A percentile compares a stretch with the other conserved stretches of the same genome.
phyloP scores from a whole-genome alignment of 2,329 filamentous ascomycete species.

The Xylaria sp. region DNA sequence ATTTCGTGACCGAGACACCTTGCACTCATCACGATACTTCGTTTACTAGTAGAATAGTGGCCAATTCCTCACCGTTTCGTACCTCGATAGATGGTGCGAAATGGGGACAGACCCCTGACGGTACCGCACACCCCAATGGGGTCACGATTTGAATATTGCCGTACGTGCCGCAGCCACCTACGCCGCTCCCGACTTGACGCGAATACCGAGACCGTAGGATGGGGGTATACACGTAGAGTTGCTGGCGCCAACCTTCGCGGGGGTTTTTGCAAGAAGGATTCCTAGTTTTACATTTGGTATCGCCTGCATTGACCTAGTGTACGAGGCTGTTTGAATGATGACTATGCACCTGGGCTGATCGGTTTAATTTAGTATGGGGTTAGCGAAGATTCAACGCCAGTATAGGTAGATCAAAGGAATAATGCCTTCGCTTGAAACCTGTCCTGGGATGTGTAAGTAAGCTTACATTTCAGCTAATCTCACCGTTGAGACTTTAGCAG shows the following conservation, averaged over 20 bases:
- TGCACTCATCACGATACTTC: conserved; percentile 2
- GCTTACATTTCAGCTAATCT: conserved; percentile 24
- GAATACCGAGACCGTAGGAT: conserved; percentile 12
- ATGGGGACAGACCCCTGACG: conserved; percentile 15
- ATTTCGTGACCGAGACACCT: conserved; percentile 2
- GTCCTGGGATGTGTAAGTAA: conserved; percentile 20
- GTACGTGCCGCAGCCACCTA: conserved; percentile 29
- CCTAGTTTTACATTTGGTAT: neutral
- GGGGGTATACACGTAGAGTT: neutral
- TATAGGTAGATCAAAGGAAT: neutral
- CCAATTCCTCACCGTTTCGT: conserved; percentile 9
- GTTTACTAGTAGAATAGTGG: neutral
- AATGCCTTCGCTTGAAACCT: conserved; percentile 11
- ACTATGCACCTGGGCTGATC: neutral
- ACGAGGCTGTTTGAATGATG: neutral
- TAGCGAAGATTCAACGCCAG: neutral
- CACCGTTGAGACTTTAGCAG: neutral
- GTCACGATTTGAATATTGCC: conserved; percentile 27
- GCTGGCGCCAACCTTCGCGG: neutral
- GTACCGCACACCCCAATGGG: neutral
- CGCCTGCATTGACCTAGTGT: neutral
- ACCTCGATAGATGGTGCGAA: neutral
- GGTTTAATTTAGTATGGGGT: neutral
- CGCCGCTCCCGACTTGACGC: conserved; percentile 10
- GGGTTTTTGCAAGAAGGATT: neutral